Percentiles rank a stretch among this genome's conserved stretches.
phyloP scores from a whole-genome alignment of 305 asterid species.

The Solanum hybrid region DNA sequence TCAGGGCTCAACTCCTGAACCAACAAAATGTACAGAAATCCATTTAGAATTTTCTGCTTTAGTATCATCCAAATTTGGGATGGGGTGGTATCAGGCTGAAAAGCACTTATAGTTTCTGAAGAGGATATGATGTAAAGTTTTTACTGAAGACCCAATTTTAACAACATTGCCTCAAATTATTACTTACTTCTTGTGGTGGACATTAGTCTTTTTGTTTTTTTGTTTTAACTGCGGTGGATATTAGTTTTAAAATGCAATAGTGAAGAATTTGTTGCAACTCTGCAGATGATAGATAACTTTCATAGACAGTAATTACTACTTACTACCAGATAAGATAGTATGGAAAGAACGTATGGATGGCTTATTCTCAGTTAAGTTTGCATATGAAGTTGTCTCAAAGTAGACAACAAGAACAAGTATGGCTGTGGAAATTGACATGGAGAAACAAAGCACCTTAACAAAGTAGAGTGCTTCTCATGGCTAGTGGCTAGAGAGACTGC shows the following conservation, averaged over 20 bases:
- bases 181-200: neutral
- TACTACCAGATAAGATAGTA: neutral
- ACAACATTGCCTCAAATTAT: neutral
- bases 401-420: neutral
- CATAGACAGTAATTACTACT: neutral
- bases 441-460: neutral
- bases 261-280: neutral
- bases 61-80: neutral
- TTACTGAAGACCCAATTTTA: neutral
- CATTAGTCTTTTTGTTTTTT: neutral
- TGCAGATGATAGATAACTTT: neutral
- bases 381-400: neutral
- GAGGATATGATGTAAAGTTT: neutral
- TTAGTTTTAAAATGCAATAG: neutral
- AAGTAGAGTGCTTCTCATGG: neutral
- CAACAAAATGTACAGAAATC: slow-evolving; percentile 6
- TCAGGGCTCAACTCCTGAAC: slow-evolving; percentile 84
- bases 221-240: neutral
- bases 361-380: neutral
- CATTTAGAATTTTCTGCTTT: neutral
- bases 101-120: neutral
- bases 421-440: neutral
- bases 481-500: neutral
- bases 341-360: neutral
- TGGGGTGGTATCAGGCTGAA: neutral